Base-by-base conservation (phyloP, 192 early-diverging fungal species). In the Backusella sp. region DNA sequence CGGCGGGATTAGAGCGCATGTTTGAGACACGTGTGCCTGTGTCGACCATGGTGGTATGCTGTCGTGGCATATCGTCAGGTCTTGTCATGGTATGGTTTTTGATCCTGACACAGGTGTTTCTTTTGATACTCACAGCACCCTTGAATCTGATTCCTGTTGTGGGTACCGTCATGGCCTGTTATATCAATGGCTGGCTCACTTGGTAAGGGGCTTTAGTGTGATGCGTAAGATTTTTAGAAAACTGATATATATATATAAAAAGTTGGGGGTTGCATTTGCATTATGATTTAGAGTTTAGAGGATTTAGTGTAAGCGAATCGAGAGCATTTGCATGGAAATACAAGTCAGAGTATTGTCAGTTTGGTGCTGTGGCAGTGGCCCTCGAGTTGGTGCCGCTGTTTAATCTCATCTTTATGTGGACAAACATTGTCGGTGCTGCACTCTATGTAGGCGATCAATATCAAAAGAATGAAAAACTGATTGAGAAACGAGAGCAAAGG, bases 351-450 rank as follows among this genome's bases (percentile, higher is more conserved):
- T 87, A 82, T 21, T 66, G 75, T 49, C 35, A 44, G 3, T 80
- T 87, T 84, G 88, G 88, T 7, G 76, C 68, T 0, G 84, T 89
- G 17, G 87, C 90, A 4, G 82, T 90, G 5, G 88, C 86, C 19
- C 73, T 92, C 23, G 87, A 92, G 70, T 79, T 92, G 66, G 78
- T 91, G 2, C 91, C 91, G 14, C 37, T 93, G 11, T 73, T 90
- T 17, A 87, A 88, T 66, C 52, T 89, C 44, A 8, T 93, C 4
- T 93, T 92, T 56, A 84, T 90, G 77, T 92, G 90, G 85, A 93
- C 92, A 9, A 93, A 93, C 70, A 83, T 88, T 41, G 86, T 92
- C 6, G 90, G 90, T 66, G 83, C 86, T 21, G 88, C 88, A 12
- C 77, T 92, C 2, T 92, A 90, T 88, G 87, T 90, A 1, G 84